Evolutionary conservation across 2,329 filamentous ascomycete genomes (phyloP).

Genomic region (Aspergillus clavatus): DNA sequence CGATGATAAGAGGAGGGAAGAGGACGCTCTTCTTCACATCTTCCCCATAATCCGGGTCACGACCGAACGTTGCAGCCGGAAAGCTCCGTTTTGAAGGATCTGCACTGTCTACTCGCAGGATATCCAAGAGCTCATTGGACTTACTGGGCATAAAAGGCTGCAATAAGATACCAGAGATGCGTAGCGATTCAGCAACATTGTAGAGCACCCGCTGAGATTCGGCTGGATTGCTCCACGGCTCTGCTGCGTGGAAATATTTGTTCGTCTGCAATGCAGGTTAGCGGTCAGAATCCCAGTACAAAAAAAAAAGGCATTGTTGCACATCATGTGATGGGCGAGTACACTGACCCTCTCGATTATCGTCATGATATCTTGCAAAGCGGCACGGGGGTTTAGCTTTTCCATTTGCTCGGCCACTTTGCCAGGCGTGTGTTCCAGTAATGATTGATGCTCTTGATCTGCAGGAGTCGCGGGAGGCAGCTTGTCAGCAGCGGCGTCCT

Average conservation of each 20-base stretch:
- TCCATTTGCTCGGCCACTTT: conserved; percentile 56
- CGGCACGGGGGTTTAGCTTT: conserved; percentile 58
- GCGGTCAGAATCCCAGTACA: conserved; percentile 1
- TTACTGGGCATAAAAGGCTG: conserved; percentile 89
- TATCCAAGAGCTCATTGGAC: conserved; percentile 65
- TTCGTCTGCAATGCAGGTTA: conserved; percentile 51
- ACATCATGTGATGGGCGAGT: background rate
- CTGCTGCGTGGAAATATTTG: conserved; percentile 57
- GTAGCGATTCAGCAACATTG: conserved; percentile 67
- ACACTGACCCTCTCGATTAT: conserved; percentile 54
- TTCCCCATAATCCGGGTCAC: conserved; percentile 67
- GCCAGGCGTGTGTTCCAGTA: conserved; percentile 39
- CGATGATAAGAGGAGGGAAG: conserved; percentile 47
- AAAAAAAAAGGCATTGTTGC: conserved; percentile 7
- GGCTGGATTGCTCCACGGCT: conserved; percentile 60
- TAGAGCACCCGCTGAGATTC: conserved; percentile 61
- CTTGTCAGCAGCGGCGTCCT: conserved; percentile 29
- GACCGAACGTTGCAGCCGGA: conserved; percentile 56
- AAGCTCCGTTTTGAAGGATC: conserved; percentile 55
- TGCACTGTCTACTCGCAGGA: conserved; percentile 62
- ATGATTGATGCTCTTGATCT: conserved; percentile 34
- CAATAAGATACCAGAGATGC: conserved; percentile 75
- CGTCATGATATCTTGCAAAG: conserved; percentile 61
- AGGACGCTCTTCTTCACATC: conserved; percentile 44
- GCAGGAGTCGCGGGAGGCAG: conserved; percentile 27